Evolutionary conservation across 345 rosid genomes (phyloP), one percentile per base, ranked within the genome.

Genomic region (Aquilaria malaccensis): DNA sequence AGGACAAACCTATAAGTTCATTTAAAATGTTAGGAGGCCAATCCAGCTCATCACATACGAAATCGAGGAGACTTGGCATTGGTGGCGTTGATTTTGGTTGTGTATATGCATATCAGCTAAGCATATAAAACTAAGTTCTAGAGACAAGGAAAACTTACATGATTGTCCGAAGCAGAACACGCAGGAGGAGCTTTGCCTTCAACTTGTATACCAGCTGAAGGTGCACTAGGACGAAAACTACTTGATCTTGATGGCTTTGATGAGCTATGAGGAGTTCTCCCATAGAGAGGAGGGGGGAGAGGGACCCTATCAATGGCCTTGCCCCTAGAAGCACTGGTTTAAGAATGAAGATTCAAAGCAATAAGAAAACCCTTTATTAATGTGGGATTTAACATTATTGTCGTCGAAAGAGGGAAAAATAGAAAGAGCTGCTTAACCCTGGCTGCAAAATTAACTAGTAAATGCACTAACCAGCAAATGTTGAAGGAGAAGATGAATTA

Each of bases 231-330:
- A 62, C 37, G 67, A 61, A 72, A 78, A 67, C 70, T 74, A 69
- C 73, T 22, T 6, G 74, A 65, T 65, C 62, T 67, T 9, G 85
- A 64, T 71, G 77, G 67, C 71, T 79, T 29, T 59, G 22, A 22
- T 22, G 22, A 22, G 14, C 80, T 74, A 15, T 80, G 71, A 50
- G 66, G 69, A 30, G 91, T 81, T 74, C 51, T 79, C 81, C 79
- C 74, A 56, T 73, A 69, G 31, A 70, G 13, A 14, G 96, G 96
- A 29, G 97, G 87, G 32, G 96, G 97, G 56, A 84, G 85, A 70
- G 95, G 75, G 71, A 85, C 59, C 74, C 79, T 82, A 66, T 79
- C 80, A 3, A 72, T 62, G 14, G 52, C 72, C 60, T 72, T 78
- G 50, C 91, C 91, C 41, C 71, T 71, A 32, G 50, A 66, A 55